A percentile compares a stretch with the other conserved stretches of the same genome.
Evolutionary conservation across 1,139 yeast species (phyloP).

Genomic region (Magnusiomyces paraingens): DNA sequence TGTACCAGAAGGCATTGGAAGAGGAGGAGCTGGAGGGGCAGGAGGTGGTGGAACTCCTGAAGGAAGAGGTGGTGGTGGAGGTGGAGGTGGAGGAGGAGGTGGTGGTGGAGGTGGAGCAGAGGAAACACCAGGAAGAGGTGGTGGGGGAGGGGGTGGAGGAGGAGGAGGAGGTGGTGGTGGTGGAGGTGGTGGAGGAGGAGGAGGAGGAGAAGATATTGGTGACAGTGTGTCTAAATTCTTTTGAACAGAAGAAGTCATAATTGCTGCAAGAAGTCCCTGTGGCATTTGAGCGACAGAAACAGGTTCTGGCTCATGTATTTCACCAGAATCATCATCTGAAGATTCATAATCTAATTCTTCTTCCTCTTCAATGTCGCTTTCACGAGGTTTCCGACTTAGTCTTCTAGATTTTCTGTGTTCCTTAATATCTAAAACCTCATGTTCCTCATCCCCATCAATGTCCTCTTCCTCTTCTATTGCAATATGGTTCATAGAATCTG

Average conservation of each 20-base stretch:
- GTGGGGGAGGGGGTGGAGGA: conserved; percentile 35
- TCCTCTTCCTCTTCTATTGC: neutral
- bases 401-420: neutral
- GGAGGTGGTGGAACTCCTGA: conserved; percentile 21
- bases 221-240: conserved; percentile 21
- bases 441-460: neutral
- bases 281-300: conserved; percentile 25
- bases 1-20: conserved; percentile 19
- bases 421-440: neutral
- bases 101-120: conserved; percentile 18
- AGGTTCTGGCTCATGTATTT: conserved; percentile 14
- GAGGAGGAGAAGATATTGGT: conserved; percentile 27
- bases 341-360: neutral
- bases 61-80: conserved; percentile 27
- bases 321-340: neutral
- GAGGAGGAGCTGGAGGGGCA: conserved; percentile 24
- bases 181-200: conserved; percentile 28
- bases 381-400: neutral
- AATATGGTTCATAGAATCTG: too few species aligned
- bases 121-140: conserved; percentile 19
- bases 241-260: conserved; percentile 16
- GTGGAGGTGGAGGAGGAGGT: conserved; percentile 31
- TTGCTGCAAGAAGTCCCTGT: conserved; percentile 5
- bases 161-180: conserved; percentile 19
- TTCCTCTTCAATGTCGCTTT: neutral